phyloP scores from a whole-genome alignment of 345 rosid species.

The Populus deltoides region DNA sequence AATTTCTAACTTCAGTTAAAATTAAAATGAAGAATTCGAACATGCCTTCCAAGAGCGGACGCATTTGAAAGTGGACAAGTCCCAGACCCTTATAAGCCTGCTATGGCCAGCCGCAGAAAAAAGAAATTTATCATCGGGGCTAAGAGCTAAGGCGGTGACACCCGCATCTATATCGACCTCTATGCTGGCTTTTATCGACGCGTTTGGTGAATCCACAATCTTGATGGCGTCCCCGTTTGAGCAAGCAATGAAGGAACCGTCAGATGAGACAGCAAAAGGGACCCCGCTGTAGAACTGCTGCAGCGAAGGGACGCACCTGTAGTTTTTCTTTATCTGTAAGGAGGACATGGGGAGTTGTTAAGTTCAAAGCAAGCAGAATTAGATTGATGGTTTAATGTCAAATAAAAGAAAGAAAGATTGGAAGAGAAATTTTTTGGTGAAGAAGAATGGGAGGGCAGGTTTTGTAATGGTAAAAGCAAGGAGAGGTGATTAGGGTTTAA shows the following conservation, averaged over 20 bases:
- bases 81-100: slow-evolving; percentile 89
- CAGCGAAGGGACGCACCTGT: slow-evolving; percentile 35
- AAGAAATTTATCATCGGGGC: slow-evolving; percentile 73
- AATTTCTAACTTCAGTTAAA: background rate
- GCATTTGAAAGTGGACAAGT: slow-evolving; percentile 66
- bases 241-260: slow-evolving; percentile 75
- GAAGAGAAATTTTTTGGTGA: background rate
- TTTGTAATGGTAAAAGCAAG: no score
- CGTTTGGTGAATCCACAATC: slow-evolving; percentile 61
- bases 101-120: slow-evolving; percentile 92
- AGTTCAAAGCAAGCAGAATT: background rate
- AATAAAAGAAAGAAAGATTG: no score
- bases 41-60: slow-evolving; percentile 90
- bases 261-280: slow-evolving; percentile 71
- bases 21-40: no score
- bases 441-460: background rate
- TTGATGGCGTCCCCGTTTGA: slow-evolving; percentile 71
- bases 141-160: slow-evolving; percentile 72
- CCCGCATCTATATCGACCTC: slow-evolving; percentile 61
- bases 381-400: background rate
- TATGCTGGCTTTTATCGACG: slow-evolving; percentile 54
- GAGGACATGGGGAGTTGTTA: slow-evolving; percentile 38
- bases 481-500: no score
- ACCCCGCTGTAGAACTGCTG: slow-evolving; percentile 22
- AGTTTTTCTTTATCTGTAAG: slow-evolving; percentile 58